Percentiles rank a stretch among this genome's conserved stretches.
phyloP scores from a whole-genome alignment of 23 red algal genomes.

The Agarophyton chilense region DNA sequence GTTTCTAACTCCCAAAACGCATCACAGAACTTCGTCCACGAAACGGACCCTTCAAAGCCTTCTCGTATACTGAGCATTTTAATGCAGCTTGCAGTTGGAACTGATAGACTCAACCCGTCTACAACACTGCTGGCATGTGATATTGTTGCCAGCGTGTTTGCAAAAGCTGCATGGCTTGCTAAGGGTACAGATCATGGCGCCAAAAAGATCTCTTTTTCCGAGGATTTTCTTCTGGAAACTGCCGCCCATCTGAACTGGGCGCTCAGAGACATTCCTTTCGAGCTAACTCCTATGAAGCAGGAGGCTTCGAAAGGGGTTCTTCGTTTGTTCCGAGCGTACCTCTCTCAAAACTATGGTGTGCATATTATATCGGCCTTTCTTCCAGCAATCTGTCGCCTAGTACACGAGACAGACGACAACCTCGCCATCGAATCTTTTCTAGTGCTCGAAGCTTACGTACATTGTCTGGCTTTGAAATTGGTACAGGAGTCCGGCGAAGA shows the following conservation, averaged over 20 bases:
- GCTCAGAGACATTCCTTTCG: neutral
- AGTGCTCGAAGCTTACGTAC: constrained; percentile 52
- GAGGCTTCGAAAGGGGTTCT: constrained; percentile 44
- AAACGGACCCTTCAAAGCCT: neutral
- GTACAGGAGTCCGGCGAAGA: neutral
- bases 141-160: constrained; percentile 13
- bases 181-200: neutral
- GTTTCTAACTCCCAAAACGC: neutral
- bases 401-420: constrained; percentile 15
- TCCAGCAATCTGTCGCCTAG: constrained; percentile 27
- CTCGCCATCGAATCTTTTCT: constrained; percentile 39
- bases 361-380: neutral
- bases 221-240: constrained; percentile 27
- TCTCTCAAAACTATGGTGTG: constrained; percentile 11
- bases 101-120: neutral
- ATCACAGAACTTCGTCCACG: neutral
- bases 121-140: constrained; percentile 43
- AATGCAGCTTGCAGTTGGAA: constrained; percentile 19
- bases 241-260: constrained; percentile 32
- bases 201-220: neutral
- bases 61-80: neutral
- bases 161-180: constrained; percentile 2
- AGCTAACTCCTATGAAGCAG: neutral
- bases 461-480: constrained; percentile 3
- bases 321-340: constrained; percentile 40